Conservation (phyloP, 139 green algal genomes). For the Micromonas commoda region DNA sequence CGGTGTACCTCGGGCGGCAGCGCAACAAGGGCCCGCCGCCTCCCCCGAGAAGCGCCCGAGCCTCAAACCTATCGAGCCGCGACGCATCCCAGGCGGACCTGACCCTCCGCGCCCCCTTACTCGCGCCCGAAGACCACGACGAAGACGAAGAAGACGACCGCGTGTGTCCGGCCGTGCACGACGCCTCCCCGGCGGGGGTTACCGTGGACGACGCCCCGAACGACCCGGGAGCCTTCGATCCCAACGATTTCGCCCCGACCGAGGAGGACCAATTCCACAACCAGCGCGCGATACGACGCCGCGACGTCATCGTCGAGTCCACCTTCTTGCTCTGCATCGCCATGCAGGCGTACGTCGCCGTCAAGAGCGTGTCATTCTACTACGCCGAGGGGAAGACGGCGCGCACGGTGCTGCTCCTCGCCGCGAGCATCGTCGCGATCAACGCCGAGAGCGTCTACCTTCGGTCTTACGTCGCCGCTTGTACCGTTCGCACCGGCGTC, state of each 20-base stretch:
- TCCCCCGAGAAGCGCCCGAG: background rate
- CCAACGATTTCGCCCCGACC: background rate
- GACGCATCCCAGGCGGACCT: background rate
- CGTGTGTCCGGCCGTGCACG: too few species aligned
- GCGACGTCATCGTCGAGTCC: background rate
- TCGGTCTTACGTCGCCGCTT: background rate
- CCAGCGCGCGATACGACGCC: background rate
- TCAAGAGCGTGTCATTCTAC: background rate
- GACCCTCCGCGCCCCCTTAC: background rate
- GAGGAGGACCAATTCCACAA: background rate
- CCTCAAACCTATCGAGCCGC: background rate
- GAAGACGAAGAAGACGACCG: background rate
- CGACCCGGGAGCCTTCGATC: background rate
- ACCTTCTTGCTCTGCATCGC: background rate
- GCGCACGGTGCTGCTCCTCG: background rate
- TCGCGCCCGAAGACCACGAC: background rate
- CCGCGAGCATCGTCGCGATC: background rate
- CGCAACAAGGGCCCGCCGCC: background rate
- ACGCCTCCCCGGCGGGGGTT: background rate
- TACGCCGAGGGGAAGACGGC: background rate
- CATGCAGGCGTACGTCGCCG: background rate
- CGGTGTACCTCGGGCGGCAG: background rate
- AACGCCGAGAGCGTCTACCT: background rate
- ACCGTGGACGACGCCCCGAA: background rate
- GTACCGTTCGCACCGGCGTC: background rate